These are phyloP conservation scores for Phylloporus sp. DNA, from an alignment of 768 basidiomycete genomes.

Conservation along the genomic window DNA sequence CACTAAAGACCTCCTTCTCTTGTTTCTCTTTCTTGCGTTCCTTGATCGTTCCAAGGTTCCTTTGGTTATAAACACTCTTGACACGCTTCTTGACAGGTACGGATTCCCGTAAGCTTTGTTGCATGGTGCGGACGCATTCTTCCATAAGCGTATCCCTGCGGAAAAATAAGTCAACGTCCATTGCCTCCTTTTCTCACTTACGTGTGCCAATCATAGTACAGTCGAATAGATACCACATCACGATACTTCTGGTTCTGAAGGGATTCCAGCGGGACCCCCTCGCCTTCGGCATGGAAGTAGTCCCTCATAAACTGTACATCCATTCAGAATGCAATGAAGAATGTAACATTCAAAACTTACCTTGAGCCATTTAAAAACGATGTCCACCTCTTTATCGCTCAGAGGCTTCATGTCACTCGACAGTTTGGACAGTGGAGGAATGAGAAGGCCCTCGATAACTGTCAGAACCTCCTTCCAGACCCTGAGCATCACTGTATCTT, in stretches of 20 bases:
- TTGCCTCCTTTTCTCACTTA: conserved; percentile 35
- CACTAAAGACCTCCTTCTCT: conserved; percentile 68
- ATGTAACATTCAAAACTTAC: conserved; percentile 34
- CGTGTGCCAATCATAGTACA: conserved; percentile 98
- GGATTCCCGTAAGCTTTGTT: conserved; percentile 71
- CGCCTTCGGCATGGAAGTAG: conserved; percentile 93
- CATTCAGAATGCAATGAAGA: background rate
- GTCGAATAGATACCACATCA: conserved; percentile 80
- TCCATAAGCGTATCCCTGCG: conserved; percentile 80
- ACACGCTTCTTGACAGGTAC: conserved; percentile 82
- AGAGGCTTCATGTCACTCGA: conserved; percentile 89
- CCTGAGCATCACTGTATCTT: conserved; percentile 87
- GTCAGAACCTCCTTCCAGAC: conserved; percentile 95
- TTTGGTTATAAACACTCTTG: conserved; percentile 89
- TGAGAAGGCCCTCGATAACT: conserved; percentile 81
- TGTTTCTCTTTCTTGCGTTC: conserved; percentile 87
- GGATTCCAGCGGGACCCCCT: conserved; percentile 80
- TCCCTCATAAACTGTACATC: conserved; percentile 76
- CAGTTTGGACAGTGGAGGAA: conserved; percentile 84
- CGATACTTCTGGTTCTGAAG: conserved; percentile 95
- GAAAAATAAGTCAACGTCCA: conserved; percentile 4
- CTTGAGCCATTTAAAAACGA: conserved; percentile 99
- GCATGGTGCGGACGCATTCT: conserved; percentile 95
- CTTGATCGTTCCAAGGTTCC: conserved; percentile 95
- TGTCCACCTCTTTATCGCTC: conserved; percentile 94